A percentile compares a stretch with the other conserved stretches of the same genome.
These are phyloP conservation scores for Acanthamoeba sp. DNA, from an alignment of 208 protist genomes.

Conservation along the genomic window DNA sequence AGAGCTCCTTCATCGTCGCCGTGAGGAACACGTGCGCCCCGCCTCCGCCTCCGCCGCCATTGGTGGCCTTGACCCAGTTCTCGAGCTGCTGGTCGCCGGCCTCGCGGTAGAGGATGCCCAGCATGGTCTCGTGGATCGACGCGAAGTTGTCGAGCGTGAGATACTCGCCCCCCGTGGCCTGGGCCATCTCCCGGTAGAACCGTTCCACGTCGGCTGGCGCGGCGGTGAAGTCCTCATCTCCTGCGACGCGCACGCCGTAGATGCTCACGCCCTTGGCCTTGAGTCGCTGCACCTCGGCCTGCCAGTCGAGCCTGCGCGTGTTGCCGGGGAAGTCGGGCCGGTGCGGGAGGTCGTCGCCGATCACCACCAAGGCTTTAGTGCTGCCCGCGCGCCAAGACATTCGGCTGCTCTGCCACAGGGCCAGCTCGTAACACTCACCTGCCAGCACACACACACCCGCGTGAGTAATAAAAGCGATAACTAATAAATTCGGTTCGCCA, in stretches of 20 bases:
- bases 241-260: conserved; percentile 4
- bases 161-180: not conserved
- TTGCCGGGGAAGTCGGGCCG: not conserved
- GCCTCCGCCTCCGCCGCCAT: not conserved
- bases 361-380: conserved; percentile 12
- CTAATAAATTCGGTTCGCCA: not conserved
- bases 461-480: not conserved
- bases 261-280: not conserved
- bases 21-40: conserved; percentile 32
- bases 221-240: not conserved
- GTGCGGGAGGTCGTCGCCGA: conserved; percentile 54
- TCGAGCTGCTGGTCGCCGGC: conserved; percentile 9
- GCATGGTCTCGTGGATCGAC: conserved; percentile 11
- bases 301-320: not conserved
- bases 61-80: not conserved
- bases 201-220: not conserved
- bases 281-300: not conserved
- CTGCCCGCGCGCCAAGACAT: conserved; percentile 23
- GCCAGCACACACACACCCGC: too few species aligned
- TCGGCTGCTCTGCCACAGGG: not conserved
- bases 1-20: conserved; percentile 18
- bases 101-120: conserved; percentile 47
- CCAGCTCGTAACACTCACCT: conserved; percentile 47
- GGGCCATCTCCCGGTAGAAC: conserved; percentile 5
- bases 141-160: conserved; percentile 47